Base-by-base conservation (phyloP, 2,329 filamentous ascomycete genomes). In the Colletotrichum caudatum region DNA sequence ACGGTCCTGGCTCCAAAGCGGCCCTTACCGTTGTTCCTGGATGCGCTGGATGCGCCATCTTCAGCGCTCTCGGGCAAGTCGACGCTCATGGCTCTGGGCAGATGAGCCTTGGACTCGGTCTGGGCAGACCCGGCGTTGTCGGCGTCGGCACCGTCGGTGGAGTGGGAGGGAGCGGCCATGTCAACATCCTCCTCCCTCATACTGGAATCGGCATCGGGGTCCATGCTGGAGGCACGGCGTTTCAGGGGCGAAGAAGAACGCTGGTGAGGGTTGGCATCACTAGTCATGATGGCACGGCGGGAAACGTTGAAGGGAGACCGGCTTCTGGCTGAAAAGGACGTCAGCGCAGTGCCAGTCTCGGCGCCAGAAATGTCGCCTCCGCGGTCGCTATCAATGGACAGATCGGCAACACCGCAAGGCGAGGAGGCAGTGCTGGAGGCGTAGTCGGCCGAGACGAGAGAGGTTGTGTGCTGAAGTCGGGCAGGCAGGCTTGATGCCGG, bases 191-290 rank as follows among this genome's bases (percentile, higher is more conserved):
- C 35, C 23, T 72, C 84, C 66, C 78, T 78, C 68, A 71, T 67
- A 33, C 23, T 57, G 66, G 80, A 79, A 71, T 82, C 79, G 65
- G 79, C 76, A 48, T 87, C 86, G 61, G 84, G 84, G 64, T 89
- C 87, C 87, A 90, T 89, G 77, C 87, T 90, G 71, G 88, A 90
- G 46, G 89, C 89, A 74, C 87, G 85, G 77, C 90, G 85, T 81
- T 92, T 92, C 68, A 91, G 80, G 9, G 90, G 90, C 26, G 90
- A 92, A 37, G 89, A 91, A 26, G 90, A 90, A 75, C 90, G 86
- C 56, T 90, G 86, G 70, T 87, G 84, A 33, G 85, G 77, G 73
- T 91, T 87, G 75, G 85, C 83, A 79, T 88, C 87, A 74, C 86
- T 89, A 74, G 88, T 87, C 87, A 91, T 90, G 71, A 90, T 85